Percentiles rank a stretch among this genome's conserved stretches.
phyloP scores from a whole-genome alignment of 202 grass and related monocot genomes.

The Schoenoplectus tabernaemontani region DNA sequence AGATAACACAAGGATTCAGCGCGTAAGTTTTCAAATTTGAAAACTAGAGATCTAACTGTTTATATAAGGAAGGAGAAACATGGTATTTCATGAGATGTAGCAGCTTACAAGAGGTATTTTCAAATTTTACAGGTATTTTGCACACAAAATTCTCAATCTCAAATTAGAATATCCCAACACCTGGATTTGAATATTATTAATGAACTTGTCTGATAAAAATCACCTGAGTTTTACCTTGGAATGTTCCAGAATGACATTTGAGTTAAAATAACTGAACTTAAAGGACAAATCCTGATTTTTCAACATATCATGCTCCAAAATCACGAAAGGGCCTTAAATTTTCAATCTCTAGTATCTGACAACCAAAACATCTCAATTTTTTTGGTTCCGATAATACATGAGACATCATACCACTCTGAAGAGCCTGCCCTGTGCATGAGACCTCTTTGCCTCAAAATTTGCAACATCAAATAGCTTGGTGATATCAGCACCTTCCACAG shows the following conservation, averaged over 20 bases:
- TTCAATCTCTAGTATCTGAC: neutral
- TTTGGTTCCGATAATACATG: neutral
- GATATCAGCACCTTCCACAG: slow-evolving; percentile 44
- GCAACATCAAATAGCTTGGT: slow-evolving; percentile 87
- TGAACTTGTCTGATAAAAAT: neutral
- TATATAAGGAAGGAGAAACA: neutral
- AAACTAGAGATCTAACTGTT: neutral
- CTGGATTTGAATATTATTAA: neutral
- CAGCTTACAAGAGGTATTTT: neutral
- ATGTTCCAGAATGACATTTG: neutral
- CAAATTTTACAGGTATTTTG: neutral
- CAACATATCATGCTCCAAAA: neutral
- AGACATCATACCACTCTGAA: slow-evolving; percentile 63
- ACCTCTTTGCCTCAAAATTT: slow-evolving; percentile 51
- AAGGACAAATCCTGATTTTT: neutral
- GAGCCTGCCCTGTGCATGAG: slow-evolving; percentile 53
- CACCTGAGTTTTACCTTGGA: neutral
- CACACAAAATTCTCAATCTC: neutral
- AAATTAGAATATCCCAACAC: neutral
- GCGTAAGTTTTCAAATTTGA: neutral
- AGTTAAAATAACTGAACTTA: neutral
- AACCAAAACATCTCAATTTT: neutral
- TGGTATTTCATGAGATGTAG: neutral
- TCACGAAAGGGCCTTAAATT: neutral
- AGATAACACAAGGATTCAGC: neutral